These are phyloP conservation scores for Dothistroma pini DNA, from an alignment of 2,329 filamentous ascomycete genomes.

Conservation along the genomic window DNA sequence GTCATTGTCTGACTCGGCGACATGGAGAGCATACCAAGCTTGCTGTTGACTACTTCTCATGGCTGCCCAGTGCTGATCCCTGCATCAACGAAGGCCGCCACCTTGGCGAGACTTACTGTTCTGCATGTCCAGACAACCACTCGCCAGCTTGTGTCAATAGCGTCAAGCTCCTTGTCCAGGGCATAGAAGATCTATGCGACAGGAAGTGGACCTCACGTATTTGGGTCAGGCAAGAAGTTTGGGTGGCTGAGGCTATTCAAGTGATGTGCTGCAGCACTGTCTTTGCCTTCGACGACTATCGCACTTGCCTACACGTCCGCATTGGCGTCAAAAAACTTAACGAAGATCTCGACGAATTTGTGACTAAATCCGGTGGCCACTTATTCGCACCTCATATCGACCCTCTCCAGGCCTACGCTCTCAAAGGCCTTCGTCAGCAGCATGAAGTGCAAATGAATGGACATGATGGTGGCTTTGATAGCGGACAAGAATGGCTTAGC, in stretches of 20 bases:
- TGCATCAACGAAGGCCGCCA: not conserved
- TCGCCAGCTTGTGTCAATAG: not conserved
- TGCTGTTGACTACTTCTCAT: not conserved
- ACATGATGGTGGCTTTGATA: not conserved
- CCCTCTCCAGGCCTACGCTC: too few relatives aligned
- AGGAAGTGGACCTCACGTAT: not conserved
- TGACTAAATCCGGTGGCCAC: too few relatives aligned
- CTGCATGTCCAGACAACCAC: not conserved
- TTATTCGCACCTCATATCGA: too few relatives aligned
- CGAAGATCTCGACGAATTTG: too few relatives aligned
- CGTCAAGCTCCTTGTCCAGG: not conserved
- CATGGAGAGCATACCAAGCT: not conserved
- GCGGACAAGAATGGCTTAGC: not conserved
- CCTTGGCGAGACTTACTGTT: not conserved
- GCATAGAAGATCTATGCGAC: not conserved
- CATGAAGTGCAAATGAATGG: too few relatives aligned
- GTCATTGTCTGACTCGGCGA: conserved; percentile 1
- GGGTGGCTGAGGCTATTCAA: not conserved
- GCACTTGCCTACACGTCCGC: not conserved
- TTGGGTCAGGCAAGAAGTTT: not conserved
- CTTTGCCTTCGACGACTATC: not conserved
- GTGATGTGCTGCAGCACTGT: not conserved
- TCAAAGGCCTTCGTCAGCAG: too few relatives aligned
- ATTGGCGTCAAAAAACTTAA: too few relatives aligned
- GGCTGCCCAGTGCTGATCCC: not conserved